Conservation (phyloP, 345 rosid genomes). For the Geranium rotundifolium region DNA sequence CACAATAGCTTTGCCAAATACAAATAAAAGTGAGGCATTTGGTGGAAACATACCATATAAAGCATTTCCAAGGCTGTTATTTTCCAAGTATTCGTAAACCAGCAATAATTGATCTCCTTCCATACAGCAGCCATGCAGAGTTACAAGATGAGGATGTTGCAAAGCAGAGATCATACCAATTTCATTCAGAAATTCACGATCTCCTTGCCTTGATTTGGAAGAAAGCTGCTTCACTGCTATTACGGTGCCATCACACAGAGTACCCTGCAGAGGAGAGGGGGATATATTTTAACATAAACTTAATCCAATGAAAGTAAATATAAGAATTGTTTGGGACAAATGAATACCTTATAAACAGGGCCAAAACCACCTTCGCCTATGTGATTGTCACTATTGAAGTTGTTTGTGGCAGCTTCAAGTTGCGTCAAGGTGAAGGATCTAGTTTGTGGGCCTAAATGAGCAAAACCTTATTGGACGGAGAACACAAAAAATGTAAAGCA, state of each 20-base stretch:
- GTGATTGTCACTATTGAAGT: conserved; percentile 22
- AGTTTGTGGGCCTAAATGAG: background rate
- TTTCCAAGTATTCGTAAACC: conserved; percentile 21
- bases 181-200: conserved; percentile 19
- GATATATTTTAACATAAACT: too few species aligned
- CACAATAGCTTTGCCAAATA: too few species aligned
- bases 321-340: background rate
- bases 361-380: conserved; percentile 39
- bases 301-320: background rate
- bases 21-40: too few species aligned
- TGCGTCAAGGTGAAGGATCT: conserved; percentile 16
- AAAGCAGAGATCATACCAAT: conserved; percentile 17
- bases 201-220: conserved; percentile 1
- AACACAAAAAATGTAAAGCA: too few species aligned
- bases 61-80: conserved; percentile 14
- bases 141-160: conserved; percentile 22
- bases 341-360: conserved; percentile 26
- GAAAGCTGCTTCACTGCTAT: conserved; percentile 6
- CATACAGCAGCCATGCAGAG: conserved; percentile 18
- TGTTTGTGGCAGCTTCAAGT: conserved; percentile 22
- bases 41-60: conserved; percentile 12
- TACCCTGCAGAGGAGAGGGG: conserved; percentile 10
- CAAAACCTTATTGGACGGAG: too few species aligned
- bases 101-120: conserved; percentile 19
- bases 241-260: conserved; percentile 11